Evolutionary conservation across 495 filamentous ascomycete genomes (phyloP), one percentile per base, ranked within the genome.

Genomic region (Pyrenula massariospora): DNA sequence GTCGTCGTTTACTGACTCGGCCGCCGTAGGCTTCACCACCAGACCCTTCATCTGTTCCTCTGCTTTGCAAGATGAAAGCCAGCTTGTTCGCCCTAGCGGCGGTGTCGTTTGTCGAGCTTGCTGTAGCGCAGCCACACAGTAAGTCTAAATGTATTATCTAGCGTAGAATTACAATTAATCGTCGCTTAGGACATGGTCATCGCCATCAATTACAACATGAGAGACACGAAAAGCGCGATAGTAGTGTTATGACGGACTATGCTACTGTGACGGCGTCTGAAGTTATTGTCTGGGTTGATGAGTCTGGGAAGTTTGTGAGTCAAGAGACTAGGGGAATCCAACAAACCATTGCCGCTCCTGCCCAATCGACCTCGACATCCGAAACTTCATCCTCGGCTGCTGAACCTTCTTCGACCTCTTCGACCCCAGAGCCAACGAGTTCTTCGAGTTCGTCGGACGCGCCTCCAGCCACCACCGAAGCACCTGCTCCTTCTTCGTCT

Each of bases 201-300:
- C n/a, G 22, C 8, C 22, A 57, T 12, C 42, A 48, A 48, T 23
- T 61, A 59, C n/a, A 36, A 58, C 22, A 55, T 36, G 52, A 56
- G 31, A 15, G 59, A 48, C 62, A 53, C 42, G 57, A 50, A 10
- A 68, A 68, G 60, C 61, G 69, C 31, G 31, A 42, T 58, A 64
- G 59, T 25, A 57, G 58, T 20, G 58, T 63, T 21, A 61, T 65
- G 21, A 66, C 68, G 5, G 60, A 64, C 23, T 56, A 69, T 25
- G 65, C 66, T 24, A 70, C 65, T 19, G 72, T 75, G 50, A 73
- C 64, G 48, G 68, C 63, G 22, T 63, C 73, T 19, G 70, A 81
- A 52, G 79, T 85, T 19, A 70, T 85, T 24, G 78, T 88, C 59
- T 85, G 77, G 62, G 79, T 89, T 24, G 78, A 92, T 63, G 70